A percentile compares a stretch with the other conserved stretches of the same genome.
phyloP scores from a whole-genome alignment of 1,284 basidiomycete genomes.

The Tausonia pullulans region DNA sequence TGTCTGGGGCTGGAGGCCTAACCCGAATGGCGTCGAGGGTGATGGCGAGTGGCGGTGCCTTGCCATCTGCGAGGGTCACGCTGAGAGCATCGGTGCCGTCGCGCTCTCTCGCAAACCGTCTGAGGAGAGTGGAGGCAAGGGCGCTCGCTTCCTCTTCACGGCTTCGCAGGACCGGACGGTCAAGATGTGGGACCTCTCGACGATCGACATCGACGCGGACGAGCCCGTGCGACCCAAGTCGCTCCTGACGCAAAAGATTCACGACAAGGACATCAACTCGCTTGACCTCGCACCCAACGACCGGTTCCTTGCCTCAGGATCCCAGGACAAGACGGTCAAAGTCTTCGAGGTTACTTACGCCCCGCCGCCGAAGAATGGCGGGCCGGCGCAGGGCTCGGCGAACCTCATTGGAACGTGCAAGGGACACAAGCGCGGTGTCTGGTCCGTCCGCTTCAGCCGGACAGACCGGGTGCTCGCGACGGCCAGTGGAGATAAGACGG shows the following conservation, averaged over 20 bases:
- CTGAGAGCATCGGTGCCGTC: slow-evolving; percentile 86
- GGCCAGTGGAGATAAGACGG: slow-evolving; percentile 86
- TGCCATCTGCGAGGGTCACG: slow-evolving; percentile 82
- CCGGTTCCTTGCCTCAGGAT: slow-evolving; percentile 77
- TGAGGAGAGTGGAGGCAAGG: slow-evolving; percentile 16
- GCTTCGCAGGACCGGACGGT: slow-evolving; percentile 94
- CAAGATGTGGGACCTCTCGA: slow-evolving; percentile 90
- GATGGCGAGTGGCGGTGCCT: slow-evolving; percentile 60
- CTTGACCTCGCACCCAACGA: slow-evolving; percentile 90
- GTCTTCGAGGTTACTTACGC: slow-evolving; percentile 66
- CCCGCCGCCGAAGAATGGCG: slow-evolving; percentile 29
- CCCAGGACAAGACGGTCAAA: slow-evolving; percentile 91
- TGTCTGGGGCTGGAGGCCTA: slow-evolving; percentile 56
- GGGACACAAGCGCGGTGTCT: slow-evolving; percentile 94
- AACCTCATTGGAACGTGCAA: slow-evolving; percentile 76
- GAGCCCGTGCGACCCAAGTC: slow-evolving; percentile 52
- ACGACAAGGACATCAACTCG: slow-evolving; percentile 98
- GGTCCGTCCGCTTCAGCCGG: slow-evolving; percentile 80
- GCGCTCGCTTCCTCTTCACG: slow-evolving; percentile 67
- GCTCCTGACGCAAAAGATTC: slow-evolving; percentile 79
- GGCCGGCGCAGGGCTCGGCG: slow-evolving; percentile 48
- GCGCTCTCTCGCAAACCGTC: slow-evolving; percentile 52
- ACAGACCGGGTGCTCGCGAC: slow-evolving; percentile 79
- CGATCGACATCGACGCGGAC: slow-evolving; percentile 32
- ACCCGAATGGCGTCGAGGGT: slow-evolving; percentile 17